phyloP scores from a whole-genome alignment of 495 filamentous ascomycete genomes.

The Amniculicola lignicola region DNA sequence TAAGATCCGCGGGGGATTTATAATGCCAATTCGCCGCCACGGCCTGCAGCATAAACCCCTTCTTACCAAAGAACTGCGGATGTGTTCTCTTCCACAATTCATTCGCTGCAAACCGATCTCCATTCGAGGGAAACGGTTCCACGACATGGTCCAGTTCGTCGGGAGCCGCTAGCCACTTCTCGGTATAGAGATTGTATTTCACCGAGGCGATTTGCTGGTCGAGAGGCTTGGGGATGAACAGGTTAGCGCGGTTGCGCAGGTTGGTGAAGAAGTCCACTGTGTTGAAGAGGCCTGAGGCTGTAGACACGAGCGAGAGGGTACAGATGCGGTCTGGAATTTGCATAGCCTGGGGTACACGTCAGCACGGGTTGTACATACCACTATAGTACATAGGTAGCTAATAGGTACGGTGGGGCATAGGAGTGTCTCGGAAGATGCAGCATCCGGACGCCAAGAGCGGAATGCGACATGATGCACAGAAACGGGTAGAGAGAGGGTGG shows the following conservation, averaged over 20 bases:
- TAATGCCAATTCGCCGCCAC: slow-evolving; percentile 78
- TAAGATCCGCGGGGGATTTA: slow-evolving; percentile 63
- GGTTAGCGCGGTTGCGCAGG: slow-evolving; percentile 61
- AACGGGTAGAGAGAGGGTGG: background rate
- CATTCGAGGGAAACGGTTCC: slow-evolving; percentile 65
- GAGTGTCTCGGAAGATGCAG: background rate
- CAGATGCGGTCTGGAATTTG: slow-evolving; percentile 61
- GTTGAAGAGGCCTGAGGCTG: slow-evolving; percentile 67
- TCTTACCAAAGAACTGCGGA: slow-evolving; percentile 52
- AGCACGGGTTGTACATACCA: background rate
- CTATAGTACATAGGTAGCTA: too few species aligned
- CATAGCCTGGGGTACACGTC: slow-evolving; percentile 34
- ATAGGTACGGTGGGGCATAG: too few species aligned
- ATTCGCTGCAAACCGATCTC: slow-evolving; percentile 72
- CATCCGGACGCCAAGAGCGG: slow-evolving; percentile 3
- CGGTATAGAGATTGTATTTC: slow-evolving; percentile 58
- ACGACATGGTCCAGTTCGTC: slow-evolving; percentile 54
- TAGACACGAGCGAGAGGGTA: slow-evolving; percentile 66
- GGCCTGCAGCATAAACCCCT: slow-evolving; percentile 71
- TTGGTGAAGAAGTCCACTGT: slow-evolving; percentile 60
- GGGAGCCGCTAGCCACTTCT: slow-evolving; percentile 55
- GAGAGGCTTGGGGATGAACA: slow-evolving; percentile 63
- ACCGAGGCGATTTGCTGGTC: slow-evolving; percentile 55
- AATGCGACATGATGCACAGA: background rate
- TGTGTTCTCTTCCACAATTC: slow-evolving; percentile 66